A percentile compares a stretch with the other conserved stretches of the same genome.
Conservation (phyloP, 176 grass and related monocot species). For the Puccinellia tenuiflora region DNA sequence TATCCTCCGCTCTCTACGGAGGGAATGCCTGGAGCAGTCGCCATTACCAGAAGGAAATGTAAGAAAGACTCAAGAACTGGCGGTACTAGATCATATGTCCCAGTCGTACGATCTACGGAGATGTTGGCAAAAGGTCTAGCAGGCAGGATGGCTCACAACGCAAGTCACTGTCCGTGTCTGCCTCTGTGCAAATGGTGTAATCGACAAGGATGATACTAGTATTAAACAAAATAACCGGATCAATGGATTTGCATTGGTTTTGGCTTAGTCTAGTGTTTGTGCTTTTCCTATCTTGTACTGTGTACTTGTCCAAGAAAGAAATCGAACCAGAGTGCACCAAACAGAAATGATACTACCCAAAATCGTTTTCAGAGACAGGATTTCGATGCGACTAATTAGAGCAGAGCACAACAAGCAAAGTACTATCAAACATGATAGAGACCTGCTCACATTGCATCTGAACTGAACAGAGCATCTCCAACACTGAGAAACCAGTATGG, state of each 20-base stretch:
- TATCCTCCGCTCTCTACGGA: not conserved
- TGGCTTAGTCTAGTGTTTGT: not conserved
- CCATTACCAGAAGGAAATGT: not conserved
- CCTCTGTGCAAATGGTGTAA: slow-evolving; percentile 4
- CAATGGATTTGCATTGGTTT: not conserved
- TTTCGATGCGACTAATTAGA: not conserved
- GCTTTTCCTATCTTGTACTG: not conserved
- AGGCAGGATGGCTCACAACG: not conserved
- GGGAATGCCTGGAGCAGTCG: not conserved
- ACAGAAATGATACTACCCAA: not conserved
- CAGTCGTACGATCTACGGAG: slow-evolving; percentile 33
- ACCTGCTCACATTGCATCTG: not conserved
- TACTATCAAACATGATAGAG: not conserved
- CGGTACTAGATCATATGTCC: slow-evolving; percentile 6
- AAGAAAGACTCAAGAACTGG: not conserved
- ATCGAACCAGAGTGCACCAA: not conserved
- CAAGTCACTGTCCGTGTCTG: not conserved
- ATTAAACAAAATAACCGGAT: not conserved
- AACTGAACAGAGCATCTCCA: not conserved
- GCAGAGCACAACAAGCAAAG: not conserved
- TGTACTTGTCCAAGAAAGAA: not conserved
- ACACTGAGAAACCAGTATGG: not conserved
- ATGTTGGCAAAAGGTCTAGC: not conserved
- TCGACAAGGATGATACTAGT: not conserved
- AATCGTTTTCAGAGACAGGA: not conserved